Conservation (phyloP, 257 asterid species). For the Solanum lycopersicoides region DNA sequence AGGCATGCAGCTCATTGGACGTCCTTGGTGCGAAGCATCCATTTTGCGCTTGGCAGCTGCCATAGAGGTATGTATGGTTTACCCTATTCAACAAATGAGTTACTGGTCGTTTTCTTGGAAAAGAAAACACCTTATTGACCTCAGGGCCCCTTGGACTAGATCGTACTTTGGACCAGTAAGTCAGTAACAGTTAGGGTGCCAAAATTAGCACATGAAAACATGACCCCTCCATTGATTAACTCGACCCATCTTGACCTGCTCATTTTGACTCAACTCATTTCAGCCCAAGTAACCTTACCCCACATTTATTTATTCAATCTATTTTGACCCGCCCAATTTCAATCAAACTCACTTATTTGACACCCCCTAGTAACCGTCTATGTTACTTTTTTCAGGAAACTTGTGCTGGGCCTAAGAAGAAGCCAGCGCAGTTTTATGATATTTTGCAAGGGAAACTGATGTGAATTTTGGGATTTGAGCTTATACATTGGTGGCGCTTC, state of each 20-base stretch:
- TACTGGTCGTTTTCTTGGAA: background rate
- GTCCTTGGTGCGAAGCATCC: slow-evolving; percentile 96
- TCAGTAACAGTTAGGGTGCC: background rate
- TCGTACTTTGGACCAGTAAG: background rate
- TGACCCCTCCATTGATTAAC: background rate
- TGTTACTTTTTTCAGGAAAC: slow-evolving; percentile 39
- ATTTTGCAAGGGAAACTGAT: slow-evolving; percentile 48
- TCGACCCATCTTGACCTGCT: background rate
- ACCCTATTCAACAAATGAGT: background rate
- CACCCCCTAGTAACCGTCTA: background rate
- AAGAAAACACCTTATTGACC: background rate
- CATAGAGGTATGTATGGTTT: slow-evolving; percentile 57
- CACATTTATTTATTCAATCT: background rate
- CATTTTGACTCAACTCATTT: background rate
- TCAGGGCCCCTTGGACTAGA: background rate
- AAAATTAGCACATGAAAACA: background rate
- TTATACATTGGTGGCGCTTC: background rate
- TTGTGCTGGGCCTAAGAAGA: slow-evolving; percentile 49
- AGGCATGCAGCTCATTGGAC: slow-evolving; percentile 87
- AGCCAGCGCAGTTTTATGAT: slow-evolving; percentile 66
- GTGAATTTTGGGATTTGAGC: background rate
- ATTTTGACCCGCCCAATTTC: background rate
- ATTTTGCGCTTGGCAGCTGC: slow-evolving; percentile 83
- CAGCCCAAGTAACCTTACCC: background rate
- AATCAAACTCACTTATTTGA: background rate